phyloP scores from a whole-genome alignment of 2,329 filamentous ascomycete species.

The Fusarium euwallaceae region DNA sequence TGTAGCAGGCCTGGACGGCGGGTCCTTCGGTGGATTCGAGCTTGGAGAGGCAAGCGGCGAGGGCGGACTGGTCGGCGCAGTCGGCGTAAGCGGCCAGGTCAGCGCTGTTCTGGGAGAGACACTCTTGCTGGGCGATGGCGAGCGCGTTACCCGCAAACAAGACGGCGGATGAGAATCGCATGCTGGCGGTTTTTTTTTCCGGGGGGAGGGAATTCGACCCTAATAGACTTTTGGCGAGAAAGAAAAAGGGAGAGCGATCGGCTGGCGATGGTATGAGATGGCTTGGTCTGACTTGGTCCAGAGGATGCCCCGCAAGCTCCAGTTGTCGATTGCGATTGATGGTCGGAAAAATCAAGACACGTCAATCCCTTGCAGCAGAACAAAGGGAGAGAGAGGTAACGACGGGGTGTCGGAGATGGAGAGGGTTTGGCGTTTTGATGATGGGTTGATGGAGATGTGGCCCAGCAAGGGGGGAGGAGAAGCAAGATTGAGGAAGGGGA shows the following conservation, averaged over 20 bases:
- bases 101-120: constrained; percentile 55
- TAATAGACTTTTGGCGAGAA: not conserved
- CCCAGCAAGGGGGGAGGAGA: constrained; percentile 3
- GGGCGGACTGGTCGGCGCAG: constrained; percentile 59
- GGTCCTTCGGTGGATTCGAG: constrained; percentile 48
- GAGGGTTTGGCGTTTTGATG: constrained; percentile 16
- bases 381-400: not conserved
- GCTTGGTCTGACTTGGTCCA: constrained; percentile 25
- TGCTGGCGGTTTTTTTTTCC: constrained; percentile 27
- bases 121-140: constrained; percentile 52
- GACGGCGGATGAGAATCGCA: constrained; percentile 51
- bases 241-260: constrained; percentile 1
- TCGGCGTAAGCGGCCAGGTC: constrained; percentile 57
- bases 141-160: constrained; percentile 52
- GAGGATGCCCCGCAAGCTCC: constrained; percentile 42
- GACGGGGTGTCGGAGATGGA: not conserved
- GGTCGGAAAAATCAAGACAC: constrained; percentile 30
- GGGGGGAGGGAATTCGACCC: not conserved
- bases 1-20: constrained; percentile 56
- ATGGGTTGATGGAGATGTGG: constrained; percentile 23
- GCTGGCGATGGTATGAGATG: not conserved
- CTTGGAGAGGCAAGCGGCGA: constrained; percentile 58
- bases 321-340: constrained; percentile 28
- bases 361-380: constrained; percentile 33
- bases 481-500: constrained; percentile 29